Base-by-base conservation (phyloP, 169 alveolate species). In the Cytauxzoon felis region DNA sequence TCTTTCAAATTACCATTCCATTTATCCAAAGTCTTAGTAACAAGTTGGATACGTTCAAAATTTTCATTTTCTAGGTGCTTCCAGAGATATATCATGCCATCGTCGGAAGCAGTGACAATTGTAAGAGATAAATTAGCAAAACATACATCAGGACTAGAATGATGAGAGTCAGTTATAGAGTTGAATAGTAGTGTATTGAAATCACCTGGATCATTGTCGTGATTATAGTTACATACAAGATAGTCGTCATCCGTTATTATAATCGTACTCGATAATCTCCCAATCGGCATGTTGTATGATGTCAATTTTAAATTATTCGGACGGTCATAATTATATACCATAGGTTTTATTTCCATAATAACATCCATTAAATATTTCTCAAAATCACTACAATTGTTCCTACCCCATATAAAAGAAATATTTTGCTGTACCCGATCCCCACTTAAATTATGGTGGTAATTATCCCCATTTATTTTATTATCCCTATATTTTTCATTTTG, bases 31-130 rank as follows among this genome's bases (percentile, higher is more conserved):
- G 56, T 36, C 33, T 54, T 36, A 3, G 65, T 29, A 11, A 11
- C 4, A 9, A 54, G 9, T 8, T 36, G 58, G 18, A 29, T 49
- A 16, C 36, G 18, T 5, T 13, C 24, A 18, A 5, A 49, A n/a
- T n/a, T n/a, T n/a, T 2, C 45, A 11, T 36, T 36, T 5, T 54
- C 60, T 33, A 36, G 45, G 16, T 51, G 67, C n/a, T 16, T 26
- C 90, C 90, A 81, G 23, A 83, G 50, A 70, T 58, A 72, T 32
- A 75, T 27, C 18, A 47, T 75, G 0, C 87, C 90, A 56, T 81
- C 90, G 42, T 83, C 90, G 32, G 87, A 71, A 27, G 88, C 90
- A n/a, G 90, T 81, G 8, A 83, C 85, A 36, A 60, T 65, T 49
- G 80, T 78, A 34, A 63, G 63, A 0, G 87, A 71, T 51, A 54